Evolutionary conservation across 805 yeast genomes (phyloP).

Genomic region (Isabelozyma gotoi): DNA sequence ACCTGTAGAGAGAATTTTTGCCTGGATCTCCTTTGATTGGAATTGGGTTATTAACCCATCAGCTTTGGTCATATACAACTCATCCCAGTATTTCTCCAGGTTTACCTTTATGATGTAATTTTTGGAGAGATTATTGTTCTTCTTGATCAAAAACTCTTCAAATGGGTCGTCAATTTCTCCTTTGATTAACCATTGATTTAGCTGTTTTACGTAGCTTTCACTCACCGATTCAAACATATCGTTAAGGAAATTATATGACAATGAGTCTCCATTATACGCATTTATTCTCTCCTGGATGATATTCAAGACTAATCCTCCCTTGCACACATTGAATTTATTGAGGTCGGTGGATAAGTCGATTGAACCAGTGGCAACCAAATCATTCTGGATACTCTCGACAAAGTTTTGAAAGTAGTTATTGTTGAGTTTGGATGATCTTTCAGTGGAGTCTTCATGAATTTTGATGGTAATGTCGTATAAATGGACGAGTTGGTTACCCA

Average conservation of each 20-base stretch:
- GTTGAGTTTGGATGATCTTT: conserved; percentile 20
- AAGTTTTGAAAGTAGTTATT: conserved; percentile 26
- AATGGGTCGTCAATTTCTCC: conserved; percentile 79
- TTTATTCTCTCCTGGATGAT: conserved; percentile 59
- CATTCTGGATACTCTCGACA: conserved; percentile 38
- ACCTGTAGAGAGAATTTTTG: conserved; percentile 77
- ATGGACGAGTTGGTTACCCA: conserved; percentile 42
- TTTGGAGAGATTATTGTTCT: conserved; percentile 24
- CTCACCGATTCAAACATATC: conserved; percentile 59
- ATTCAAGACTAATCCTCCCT: conserved; percentile 75
- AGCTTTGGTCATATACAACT: conserved; percentile 67
- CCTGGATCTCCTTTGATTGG: conserved; percentile 49
- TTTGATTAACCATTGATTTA: conserved; percentile 74
- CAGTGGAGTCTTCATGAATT: conserved; percentile 49
- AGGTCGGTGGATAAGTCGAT: conserved; percentile 53
- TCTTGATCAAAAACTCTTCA: conserved; percentile 77
- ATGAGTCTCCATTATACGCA: conserved; percentile 63
- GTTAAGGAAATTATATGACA: conserved; percentile 51
- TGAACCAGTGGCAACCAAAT: conserved; percentile 42
- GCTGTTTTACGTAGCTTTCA: conserved; percentile 59
- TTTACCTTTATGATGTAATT: conserved; percentile 26
- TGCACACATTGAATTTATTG: conserved; percentile 52
- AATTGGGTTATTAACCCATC: conserved; percentile 77
- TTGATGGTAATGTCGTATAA: conserved; percentile 55
- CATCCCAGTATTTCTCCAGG: conserved; percentile 69